phyloP scores from a whole-genome alignment of 768 basidiomycete species.

The Galerina marginata region DNA sequence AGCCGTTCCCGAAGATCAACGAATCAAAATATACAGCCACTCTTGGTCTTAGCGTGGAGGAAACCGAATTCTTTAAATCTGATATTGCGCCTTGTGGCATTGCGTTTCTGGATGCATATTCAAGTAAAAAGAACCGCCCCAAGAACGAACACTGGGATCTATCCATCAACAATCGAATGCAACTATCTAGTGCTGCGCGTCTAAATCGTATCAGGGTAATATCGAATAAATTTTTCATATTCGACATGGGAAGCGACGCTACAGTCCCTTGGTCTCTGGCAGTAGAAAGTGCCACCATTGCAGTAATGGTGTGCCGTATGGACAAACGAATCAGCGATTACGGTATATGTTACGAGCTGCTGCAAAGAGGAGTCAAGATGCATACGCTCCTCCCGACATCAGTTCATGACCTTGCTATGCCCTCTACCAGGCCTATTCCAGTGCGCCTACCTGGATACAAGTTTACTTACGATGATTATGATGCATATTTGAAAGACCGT shows the following conservation, averaged over 20 bases:
- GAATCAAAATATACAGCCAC: not conserved
- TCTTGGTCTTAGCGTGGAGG: not conserved
- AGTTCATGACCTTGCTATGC: not conserved
- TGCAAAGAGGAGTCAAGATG: not conserved
- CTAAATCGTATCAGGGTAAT: not conserved
- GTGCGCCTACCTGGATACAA: not conserved
- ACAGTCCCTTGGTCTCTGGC: constrained; percentile 11
- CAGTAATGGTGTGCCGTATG: constrained; percentile 10
- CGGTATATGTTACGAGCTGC: not conserved
- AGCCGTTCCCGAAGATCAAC: not conserved
- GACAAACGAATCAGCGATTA: not conserved
- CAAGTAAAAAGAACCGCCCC: not conserved
- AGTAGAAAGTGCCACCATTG: not conserved
- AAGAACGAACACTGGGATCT: not conserved
- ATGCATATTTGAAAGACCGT: not conserved
- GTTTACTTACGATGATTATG: constrained; percentile 2
- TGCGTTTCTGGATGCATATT: not conserved
- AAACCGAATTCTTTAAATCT: not conserved
- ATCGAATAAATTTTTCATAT: not conserved
- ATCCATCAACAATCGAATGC: not conserved
- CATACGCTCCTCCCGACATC: not conserved
- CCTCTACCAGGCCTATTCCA: not conserved
- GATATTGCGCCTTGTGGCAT: not conserved
- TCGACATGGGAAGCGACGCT: not conserved
- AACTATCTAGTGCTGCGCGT: not conserved